Conservation (phyloP, 768 basidiomycete species). For the Serpula lacrymans region DNA sequence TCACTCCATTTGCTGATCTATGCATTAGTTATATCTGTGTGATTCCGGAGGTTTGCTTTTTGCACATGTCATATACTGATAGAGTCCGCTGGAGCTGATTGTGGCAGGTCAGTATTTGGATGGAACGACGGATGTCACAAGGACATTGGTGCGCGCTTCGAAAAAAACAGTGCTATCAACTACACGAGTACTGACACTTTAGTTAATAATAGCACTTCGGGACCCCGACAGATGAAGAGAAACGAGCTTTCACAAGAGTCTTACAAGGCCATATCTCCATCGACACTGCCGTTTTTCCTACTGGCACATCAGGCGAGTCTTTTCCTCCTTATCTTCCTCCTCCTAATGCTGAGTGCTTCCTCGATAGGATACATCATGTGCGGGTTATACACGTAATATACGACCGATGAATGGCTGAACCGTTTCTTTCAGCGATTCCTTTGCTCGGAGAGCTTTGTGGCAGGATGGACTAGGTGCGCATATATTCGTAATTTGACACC, state of each 20-base stretch:
- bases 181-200: neutral
- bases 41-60: conserved; percentile 73
- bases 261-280: conserved; percentile 90
- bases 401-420: no score
- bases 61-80: neutral
- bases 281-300: conserved; percentile 81
- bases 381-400: conserved; percentile 11
- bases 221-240: conserved; percentile 76
- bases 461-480: conserved; percentile 76
- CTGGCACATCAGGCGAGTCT: conserved; percentile 64
- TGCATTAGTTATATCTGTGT: conserved; percentile 63
- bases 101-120: conserved; percentile 75
- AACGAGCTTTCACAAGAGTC: conserved; percentile 86
- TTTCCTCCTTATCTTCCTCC: neutral
- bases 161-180: neutral
- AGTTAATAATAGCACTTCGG: conserved; percentile 73
- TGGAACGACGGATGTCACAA: conserved; percentile 93
- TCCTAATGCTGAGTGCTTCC: neutral
- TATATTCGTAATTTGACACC: conserved; percentile 4
- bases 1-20: conserved; percentile 33
- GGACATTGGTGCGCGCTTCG: conserved; percentile 67
- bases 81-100: neutral
- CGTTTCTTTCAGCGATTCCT: conserved; percentile 64
- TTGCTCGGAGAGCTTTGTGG: conserved; percentile 79
- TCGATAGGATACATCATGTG: conserved; percentile 54